These are phyloP conservation scores for Verticillium longisporum DNA, from an alignment of 2,329 filamentous ascomycete species.

Conservation along the genomic window DNA sequence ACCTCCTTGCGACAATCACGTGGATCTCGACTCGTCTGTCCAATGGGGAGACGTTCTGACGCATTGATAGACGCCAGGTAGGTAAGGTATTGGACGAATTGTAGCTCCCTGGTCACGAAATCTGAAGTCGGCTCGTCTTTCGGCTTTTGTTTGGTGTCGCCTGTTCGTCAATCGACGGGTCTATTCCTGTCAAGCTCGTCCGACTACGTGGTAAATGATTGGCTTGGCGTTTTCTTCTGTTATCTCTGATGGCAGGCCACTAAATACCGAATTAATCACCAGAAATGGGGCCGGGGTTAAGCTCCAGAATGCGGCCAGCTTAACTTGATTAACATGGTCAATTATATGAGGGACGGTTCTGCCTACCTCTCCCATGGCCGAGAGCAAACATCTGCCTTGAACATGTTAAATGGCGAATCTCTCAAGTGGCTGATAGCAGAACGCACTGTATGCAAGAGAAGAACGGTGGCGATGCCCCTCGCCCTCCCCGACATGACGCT, in stretches of 20 bases:
- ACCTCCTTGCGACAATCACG: conserved; percentile 10
- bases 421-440: too few species aligned
- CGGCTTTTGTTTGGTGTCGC: neutral
- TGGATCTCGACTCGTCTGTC: conserved; percentile 9
- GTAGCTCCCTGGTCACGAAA: neutral
- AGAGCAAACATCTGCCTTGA: too few species aligned
- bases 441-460: too few species aligned
- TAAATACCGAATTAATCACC: too few species aligned
- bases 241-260: too few species aligned
- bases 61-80: neutral
- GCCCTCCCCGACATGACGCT: too few species aligned
- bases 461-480: too few species aligned
- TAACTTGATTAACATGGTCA: too few species aligned
- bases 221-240: neutral
- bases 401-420: too few species aligned
- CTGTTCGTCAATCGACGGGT: neutral
- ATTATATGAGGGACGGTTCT: neutral
- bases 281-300: neutral
- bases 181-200: neutral
- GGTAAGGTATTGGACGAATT: neutral
- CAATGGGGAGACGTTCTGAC: conserved; percentile 1
- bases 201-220: neutral
- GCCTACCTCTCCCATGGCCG: neutral
- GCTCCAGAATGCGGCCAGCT: too few species aligned
- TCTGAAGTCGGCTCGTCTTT: neutral